Evolutionary conservation across 2,329 filamentous ascomycete genomes (phyloP).

Genomic region (Fusarium bactridioides): DNA sequence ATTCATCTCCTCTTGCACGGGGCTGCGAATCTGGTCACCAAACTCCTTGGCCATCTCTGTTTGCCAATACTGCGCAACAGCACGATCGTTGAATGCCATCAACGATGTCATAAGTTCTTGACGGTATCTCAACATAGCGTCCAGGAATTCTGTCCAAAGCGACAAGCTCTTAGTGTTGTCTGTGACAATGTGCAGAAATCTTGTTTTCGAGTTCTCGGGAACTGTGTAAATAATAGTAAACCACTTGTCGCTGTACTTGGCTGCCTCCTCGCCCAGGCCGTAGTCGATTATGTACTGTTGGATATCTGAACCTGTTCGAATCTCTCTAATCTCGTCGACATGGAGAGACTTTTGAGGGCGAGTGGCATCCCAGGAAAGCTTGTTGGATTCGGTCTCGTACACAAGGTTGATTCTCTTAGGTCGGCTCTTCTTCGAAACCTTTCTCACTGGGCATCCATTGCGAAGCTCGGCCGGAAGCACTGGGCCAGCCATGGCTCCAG

Average conservation of each 20-base stretch:
- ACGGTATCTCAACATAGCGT: slow-evolving; percentile 83
- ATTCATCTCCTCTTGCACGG: slow-evolving; percentile 75
- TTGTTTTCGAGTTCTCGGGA: slow-evolving; percentile 80
- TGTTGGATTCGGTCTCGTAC: slow-evolving; percentile 83
- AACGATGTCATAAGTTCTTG: slow-evolving; percentile 91
- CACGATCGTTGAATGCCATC: slow-evolving; percentile 83
- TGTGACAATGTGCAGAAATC: slow-evolving; percentile 88
- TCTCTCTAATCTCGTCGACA: slow-evolving; percentile 94
- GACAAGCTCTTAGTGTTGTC: slow-evolving; percentile 75
- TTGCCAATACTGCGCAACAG: slow-evolving; percentile 85
- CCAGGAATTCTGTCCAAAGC: slow-evolving; percentile 84
- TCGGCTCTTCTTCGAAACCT: slow-evolving; percentile 81
- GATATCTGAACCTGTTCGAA: slow-evolving; percentile 83
- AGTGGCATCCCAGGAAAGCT: slow-evolving; percentile 85
- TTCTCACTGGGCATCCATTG: slow-evolving; percentile 79
- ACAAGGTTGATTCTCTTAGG: slow-evolving; percentile 75
- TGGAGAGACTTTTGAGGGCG: slow-evolving; percentile 86
- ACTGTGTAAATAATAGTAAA: slow-evolving; percentile 90
- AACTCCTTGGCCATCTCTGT: slow-evolving; percentile 79
- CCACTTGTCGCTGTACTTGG: slow-evolving; percentile 69
- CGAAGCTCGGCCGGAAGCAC: slow-evolving; percentile 80
- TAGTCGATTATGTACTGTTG: slow-evolving; percentile 90
- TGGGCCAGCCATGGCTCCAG: slow-evolving; percentile 65
- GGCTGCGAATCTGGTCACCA: slow-evolving; percentile 57
- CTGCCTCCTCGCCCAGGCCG: slow-evolving; percentile 65